Evolutionary conservation across 768 basidiomycete genomes (phyloP).

Genomic region (Suillus americanus): DNA sequence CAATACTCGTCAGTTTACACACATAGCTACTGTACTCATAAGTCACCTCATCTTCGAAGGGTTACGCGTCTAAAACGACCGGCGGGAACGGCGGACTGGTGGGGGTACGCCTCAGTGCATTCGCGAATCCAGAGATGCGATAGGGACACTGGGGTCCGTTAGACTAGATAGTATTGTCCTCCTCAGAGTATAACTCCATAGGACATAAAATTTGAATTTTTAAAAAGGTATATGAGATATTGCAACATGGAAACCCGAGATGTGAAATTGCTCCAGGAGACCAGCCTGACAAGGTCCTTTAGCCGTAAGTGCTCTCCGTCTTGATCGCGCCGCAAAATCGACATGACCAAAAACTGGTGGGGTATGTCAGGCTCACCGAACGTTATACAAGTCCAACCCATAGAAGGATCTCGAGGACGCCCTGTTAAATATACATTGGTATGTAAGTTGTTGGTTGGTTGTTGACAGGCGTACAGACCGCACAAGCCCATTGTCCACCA

Average conservation of each 20-base stretch:
- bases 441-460: conserved; percentile 32
- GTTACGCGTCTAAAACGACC: too few relatives aligned
- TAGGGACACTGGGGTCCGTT: too few relatives aligned
- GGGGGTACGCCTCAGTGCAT: too few relatives aligned
- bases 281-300: neutral
- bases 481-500: conserved; percentile 49
- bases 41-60: too few relatives aligned
- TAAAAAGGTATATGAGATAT: neutral
- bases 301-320: conserved; percentile 21
- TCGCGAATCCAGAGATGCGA: too few relatives aligned
- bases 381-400: conserved; percentile 62
- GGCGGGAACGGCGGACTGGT: too few relatives aligned
- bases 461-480: conserved; percentile 72
- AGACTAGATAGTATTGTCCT: too few relatives aligned
- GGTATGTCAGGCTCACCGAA: conserved; percentile 66
- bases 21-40: too few relatives aligned
- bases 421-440: conserved; percentile 56
- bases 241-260: neutral
- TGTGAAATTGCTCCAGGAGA: neutral
- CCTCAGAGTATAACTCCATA: too few relatives aligned
- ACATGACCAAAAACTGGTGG: conserved; percentile 73
- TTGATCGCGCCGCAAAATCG: conserved; percentile 70
- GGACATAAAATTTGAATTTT: too few relatives aligned
- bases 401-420: conserved; percentile 33
- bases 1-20: too few relatives aligned